Evolutionary conservation across 2,329 filamentous ascomycete species (phyloP), one percentile per base, ranked within the genome.

Genomic region (Ophiocordyceps sinensis): DNA sequence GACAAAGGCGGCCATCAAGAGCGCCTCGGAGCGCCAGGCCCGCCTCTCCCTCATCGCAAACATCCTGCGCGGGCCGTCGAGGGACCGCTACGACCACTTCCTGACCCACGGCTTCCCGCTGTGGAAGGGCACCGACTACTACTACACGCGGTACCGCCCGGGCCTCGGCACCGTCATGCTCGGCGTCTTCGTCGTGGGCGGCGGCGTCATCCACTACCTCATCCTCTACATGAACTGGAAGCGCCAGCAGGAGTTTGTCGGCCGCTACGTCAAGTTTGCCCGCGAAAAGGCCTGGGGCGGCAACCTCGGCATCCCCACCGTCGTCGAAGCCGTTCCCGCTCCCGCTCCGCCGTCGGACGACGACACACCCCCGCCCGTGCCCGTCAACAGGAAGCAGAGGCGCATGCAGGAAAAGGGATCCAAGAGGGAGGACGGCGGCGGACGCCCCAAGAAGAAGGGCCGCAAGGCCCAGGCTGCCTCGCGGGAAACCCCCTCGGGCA

Each of bases 41-140:
- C 79, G 88, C 34, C 73, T 98, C 34, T 82, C 82, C 47, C 75
- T 94, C 53, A 83, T 96, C 41, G 79, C 81, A 51, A 83, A 86
- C 55, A 83, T 98, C 55, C 79, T 98, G 40, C 79, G 84, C 51
- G 86, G 89, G 1, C 68, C 82, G 3, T 75, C 75, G 41, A 77
- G 91, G 47, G 83, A 85, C 51, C 82, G 91, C 47, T 98, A 98
- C 63, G 89, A 98, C 60, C 82, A 95, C 62, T 98, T 96, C 67
- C 65, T 96, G 45, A 66, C 69, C 59, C 87, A 96, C 62, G 91
- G 91, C 46, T 98, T 98, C 67, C 91, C 91, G 28, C 77, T 77
- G 42, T 98, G 91, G 91, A 88, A 89, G 67, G 91, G 91, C 44
- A 95, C 89, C 36, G 89, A 91, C 47, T 98, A 98, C 73, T 98